These are phyloP conservation scores for Ogataea allantospora DNA, from an alignment of 805 yeast genomes.

Conservation along the genomic window DNA sequence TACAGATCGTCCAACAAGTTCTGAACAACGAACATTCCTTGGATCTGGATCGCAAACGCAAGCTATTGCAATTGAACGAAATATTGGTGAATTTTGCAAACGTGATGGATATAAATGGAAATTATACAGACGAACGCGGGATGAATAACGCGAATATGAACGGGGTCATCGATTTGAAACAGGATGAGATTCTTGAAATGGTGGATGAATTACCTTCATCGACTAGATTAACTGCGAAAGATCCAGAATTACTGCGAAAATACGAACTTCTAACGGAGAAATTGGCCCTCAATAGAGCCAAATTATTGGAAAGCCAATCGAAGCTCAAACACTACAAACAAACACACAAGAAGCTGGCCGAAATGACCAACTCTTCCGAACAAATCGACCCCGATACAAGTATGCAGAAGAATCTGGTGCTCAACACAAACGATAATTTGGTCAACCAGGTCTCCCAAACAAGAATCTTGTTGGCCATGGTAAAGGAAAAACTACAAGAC, in stretches of 20 bases:
- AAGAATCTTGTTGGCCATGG: constrained; percentile 19
- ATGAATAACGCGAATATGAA: constrained; percentile 23
- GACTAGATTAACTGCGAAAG: constrained; percentile 18
- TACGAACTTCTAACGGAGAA: constrained; percentile 23
- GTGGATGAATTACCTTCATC: constrained; percentile 33
- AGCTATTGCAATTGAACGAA: constrained; percentile 28
- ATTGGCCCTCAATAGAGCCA: constrained; percentile 18
- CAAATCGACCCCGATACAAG: constrained; percentile 8
- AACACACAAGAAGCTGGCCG: constrained; percentile 15
- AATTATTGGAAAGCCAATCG: constrained; percentile 13
- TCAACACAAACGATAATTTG: constrained; percentile 23
- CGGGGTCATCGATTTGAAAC: constrained; percentile 23
- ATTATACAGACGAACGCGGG: constrained; percentile 14
- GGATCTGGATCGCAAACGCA: constrained; percentile 17
- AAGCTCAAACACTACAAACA: constrained; percentile 20
- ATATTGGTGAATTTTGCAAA: constrained; percentile 26
- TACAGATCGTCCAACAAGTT: constrained; percentile 32
- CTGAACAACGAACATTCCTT: constrained; percentile 24
- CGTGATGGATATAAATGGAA: constrained; percentile 28
- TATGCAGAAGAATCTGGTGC: constrained; percentile 24
- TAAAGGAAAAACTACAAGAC: constrained; percentile 15
- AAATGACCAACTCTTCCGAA: constrained; percentile 6
- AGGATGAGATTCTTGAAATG: constrained; percentile 25
- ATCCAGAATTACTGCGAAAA: constrained; percentile 23
- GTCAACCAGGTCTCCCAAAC: constrained; percentile 24